Base-by-base conservation (phyloP, 441 rosid genomes). In the Raphanus hybrid region DNA sequence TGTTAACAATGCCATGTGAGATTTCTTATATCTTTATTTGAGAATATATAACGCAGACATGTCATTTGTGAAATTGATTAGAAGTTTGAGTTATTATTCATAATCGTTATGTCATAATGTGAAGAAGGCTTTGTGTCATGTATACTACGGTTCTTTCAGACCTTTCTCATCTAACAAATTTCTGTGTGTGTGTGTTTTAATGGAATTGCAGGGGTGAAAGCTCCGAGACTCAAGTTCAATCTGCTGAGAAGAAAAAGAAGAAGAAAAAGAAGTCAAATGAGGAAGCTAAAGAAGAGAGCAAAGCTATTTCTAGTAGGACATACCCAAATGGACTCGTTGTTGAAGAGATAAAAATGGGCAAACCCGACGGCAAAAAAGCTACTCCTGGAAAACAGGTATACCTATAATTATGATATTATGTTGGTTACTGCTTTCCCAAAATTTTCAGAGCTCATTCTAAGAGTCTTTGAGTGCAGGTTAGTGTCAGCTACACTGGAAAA, bases 301-400 rank as follows among this genome's bases (percentile, higher is more conserved):
- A 74, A 72, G 34, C 83, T 60, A 71, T 52, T 82, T 64, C 87
- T 63, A 75, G 66, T 39, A 50, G 97, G 80, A 88, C 90, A 65
- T 91, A 85, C 73, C 76, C 94, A 3, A 92, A 93, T 77, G 99
- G 99, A 55, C 85, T 96, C 78, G 85, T 89, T 64, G 86, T 96
- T 52, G 92, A 96, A 85, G 97, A 93, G 82, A 43, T 96, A 67
- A 80, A 75, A 65, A 89, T 96, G 91, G 96, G 99, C 75, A 89
- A 85, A 82, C 98, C 99, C 14, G 88, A 91, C 76, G 97, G 91
- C 71, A 93, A 85, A 87, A 90, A 82, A 79, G 99, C 99, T 75
- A 79, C 86, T 67, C 93, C 89, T 66, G 98, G 98, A 71, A 87
- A 82, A 63, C 83, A 81, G 97, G 99, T 93, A 15, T 57, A 27